These are phyloP conservation scores for Hypericum perforatum DNA, from an alignment of 345 rosid species.

Conservation along the genomic window DNA sequence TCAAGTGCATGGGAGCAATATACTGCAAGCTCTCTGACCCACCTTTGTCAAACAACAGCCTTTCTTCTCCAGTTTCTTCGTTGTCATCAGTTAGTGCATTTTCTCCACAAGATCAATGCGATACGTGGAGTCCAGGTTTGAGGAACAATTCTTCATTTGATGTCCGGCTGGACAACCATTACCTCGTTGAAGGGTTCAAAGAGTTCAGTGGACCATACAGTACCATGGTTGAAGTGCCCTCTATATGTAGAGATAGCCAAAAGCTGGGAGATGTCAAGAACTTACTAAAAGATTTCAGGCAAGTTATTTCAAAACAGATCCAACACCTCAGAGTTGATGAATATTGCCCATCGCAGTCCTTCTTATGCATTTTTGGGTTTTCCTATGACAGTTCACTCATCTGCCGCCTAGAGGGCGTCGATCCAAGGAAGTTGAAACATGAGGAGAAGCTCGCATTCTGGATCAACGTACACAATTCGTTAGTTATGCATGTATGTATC, in stretches of 20 bases:
- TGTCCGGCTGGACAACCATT: constrained; percentile 65
- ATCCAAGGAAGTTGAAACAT: constrained; percentile 68
- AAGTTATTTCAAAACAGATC: constrained; percentile 16
- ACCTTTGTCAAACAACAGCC: constrained; percentile 45
- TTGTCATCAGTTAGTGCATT: constrained; percentile 53
- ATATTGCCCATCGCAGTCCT: constrained; percentile 3
- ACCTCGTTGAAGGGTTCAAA: constrained; percentile 74
- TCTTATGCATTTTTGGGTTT: constrained; percentile 2
- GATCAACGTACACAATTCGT: constrained; percentile 88
- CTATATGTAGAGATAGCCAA: constrained; percentile 68
- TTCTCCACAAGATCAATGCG: constrained; percentile 67
- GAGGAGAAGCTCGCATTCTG: constrained; percentile 94
- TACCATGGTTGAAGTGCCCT: constrained; percentile 77
- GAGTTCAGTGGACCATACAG: constrained; percentile 93
- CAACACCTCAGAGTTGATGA: not conserved
- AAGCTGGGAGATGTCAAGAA: constrained; percentile 69
- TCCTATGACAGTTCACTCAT: constrained; percentile 55
- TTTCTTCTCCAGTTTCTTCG: constrained; percentile 78
- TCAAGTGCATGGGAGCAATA: constrained; percentile 82
- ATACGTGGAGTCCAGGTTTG: constrained; percentile 75
- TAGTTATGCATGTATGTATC: constrained; percentile 87
- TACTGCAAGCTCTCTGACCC: constrained; percentile 91
- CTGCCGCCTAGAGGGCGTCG: constrained; percentile 58
- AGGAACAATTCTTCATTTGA: constrained; percentile 74
- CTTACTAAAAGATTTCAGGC: constrained; percentile 82